phyloP scores from a whole-genome alignment of 139 green algal species.

The Chlorella ohadii region DNA sequence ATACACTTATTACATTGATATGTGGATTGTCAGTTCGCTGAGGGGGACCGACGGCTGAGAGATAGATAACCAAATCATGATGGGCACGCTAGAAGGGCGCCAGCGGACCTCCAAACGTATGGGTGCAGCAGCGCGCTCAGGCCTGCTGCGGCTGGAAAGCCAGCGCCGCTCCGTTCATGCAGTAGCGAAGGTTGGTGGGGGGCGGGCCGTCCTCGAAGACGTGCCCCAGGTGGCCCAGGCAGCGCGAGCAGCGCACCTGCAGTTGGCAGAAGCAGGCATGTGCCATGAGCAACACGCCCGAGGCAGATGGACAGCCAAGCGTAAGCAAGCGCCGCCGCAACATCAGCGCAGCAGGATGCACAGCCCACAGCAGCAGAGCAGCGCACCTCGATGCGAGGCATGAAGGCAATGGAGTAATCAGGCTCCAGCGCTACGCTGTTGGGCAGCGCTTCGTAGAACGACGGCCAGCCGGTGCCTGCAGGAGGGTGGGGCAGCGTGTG shows the following conservation, averaged over 20 bases:
- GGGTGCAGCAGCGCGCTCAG: conserved; percentile 6
- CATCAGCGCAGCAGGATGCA: not conserved
- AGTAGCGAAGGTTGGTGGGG: conserved; percentile 89
- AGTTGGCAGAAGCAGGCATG: not conserved
- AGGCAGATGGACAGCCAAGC: no score
- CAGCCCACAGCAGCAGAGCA: not conserved
- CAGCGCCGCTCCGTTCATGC: conserved; percentile 89
- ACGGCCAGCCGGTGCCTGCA: conserved; percentile 66
- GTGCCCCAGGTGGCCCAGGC: conserved; percentile 72
- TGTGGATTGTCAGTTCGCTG: no score
- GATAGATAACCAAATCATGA: no score
- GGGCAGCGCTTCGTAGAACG: conserved; percentile 50
- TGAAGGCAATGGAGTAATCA: conserved; percentile 68
- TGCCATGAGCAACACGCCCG: no score
- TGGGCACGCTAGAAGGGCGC: no score
- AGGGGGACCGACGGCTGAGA: no score
- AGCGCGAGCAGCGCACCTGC: conserved; percentile 62
- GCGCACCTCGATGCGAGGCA: conserved; percentile 59
- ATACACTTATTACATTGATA: no score
- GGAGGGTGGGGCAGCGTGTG: not conserved
- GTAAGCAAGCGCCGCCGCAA: not conserved
- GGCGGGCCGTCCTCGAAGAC: conserved; percentile 90
- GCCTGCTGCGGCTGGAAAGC: conserved; percentile 60
- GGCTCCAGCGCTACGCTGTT: conserved; percentile 54
- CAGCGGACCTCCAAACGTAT: no score